These are phyloP conservation scores for Musa balbisiana DNA, from an alignment of 202 grass and related monocot species.

Conservation along the genomic window DNA sequence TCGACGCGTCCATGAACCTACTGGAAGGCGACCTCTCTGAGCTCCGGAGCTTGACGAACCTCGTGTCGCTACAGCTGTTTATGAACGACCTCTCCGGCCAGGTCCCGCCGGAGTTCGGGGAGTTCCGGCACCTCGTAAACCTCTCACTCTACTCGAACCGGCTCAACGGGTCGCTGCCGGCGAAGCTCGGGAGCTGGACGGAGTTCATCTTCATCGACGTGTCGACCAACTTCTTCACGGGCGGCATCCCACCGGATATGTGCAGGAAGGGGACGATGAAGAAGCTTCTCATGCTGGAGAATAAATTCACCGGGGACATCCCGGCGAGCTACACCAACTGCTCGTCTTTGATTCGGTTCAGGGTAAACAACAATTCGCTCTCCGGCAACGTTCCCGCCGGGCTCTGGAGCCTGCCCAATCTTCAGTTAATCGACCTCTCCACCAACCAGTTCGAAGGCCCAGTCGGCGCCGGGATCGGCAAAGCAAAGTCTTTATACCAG, in stretches of 20 bases:
- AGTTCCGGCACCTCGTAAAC: slow-evolving; percentile 2
- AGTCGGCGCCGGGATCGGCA: slow-evolving; percentile 5
- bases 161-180: not conserved
- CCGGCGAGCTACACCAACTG: slow-evolving; percentile 18
- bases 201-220: slow-evolving; percentile 13
- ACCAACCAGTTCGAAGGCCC: slow-evolving; percentile 15
- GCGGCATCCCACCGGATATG: slow-evolving; percentile 6
- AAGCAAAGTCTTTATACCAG: slow-evolving; percentile 1
- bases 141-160: slow-evolving; percentile 1
- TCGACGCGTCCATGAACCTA: slow-evolving; percentile 11
- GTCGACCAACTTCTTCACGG: slow-evolving; percentile 12
- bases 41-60: slow-evolving; percentile 5
- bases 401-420: slow-evolving; percentile 14
- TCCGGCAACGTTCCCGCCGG: slow-evolving; percentile 6
- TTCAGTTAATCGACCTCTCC: slow-evolving; percentile 14
- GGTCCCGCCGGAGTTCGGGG: slow-evolving; percentile 8
- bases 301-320: slow-evolving; percentile 13
- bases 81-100: slow-evolving; percentile 5
- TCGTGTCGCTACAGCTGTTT: slow-evolving; percentile 8
- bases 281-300: slow-evolving; percentile 15
- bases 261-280: slow-evolving; percentile 13
- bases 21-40: slow-evolving; percentile 11
- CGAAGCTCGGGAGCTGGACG: slow-evolving; percentile 3
- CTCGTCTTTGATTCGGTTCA: slow-evolving; percentile 6
- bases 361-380: slow-evolving; percentile 20